Percentiles rank a stretch among this genome's conserved stretches.
phyloP scores from a whole-genome alignment of 495 filamentous ascomycete genomes.

The Xylaria scruposa region DNA sequence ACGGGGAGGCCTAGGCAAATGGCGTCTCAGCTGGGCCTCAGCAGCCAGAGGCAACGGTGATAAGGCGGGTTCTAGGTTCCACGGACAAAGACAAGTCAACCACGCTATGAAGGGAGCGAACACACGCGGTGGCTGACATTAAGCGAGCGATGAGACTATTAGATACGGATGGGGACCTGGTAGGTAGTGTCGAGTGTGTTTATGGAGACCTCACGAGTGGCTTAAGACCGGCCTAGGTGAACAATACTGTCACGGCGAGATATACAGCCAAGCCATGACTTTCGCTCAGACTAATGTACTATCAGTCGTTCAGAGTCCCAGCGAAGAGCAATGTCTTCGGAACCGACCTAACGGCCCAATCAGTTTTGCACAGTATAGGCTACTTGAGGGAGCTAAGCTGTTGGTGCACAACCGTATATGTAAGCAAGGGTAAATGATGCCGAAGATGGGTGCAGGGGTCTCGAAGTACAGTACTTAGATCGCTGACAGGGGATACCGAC shows the following conservation, averaged over 20 bases:
- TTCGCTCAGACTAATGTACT: neutral
- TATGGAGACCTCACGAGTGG: conserved; percentile 12
- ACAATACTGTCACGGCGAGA: neutral
- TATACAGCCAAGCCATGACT: conserved; percentile 6
- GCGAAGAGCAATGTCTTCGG: neutral
- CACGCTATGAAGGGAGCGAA: neutral
- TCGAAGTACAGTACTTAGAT: conserved; percentile 23
- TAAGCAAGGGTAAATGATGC: conserved; percentile 12
- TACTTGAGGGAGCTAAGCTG: neutral
- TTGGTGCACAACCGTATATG: neutral
- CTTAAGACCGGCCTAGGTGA: conserved; percentile 15
- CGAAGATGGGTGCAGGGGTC: conserved; percentile 6
- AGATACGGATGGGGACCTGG: conserved; percentile 12
- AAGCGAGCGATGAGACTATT: conserved; percentile 24
- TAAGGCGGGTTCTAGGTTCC: conserved; percentile 22
- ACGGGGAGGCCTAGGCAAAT: conserved; percentile 18
- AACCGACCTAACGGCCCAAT: neutral
- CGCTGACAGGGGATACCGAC: conserved; percentile 22
- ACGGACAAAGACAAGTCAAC: conserved; percentile 6
- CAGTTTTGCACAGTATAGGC: neutral
- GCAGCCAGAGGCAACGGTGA: conserved; percentile 11
- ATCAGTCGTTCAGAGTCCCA: neutral
- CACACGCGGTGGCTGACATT: conserved; percentile 8
- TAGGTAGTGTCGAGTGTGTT: neutral
- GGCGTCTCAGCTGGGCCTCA: conserved; percentile 27